Evolutionary conservation across 2,329 filamentous ascomycete species (phyloP), one percentile per base, ranked within the genome.

Genomic region (Penicillium sp.): DNA sequence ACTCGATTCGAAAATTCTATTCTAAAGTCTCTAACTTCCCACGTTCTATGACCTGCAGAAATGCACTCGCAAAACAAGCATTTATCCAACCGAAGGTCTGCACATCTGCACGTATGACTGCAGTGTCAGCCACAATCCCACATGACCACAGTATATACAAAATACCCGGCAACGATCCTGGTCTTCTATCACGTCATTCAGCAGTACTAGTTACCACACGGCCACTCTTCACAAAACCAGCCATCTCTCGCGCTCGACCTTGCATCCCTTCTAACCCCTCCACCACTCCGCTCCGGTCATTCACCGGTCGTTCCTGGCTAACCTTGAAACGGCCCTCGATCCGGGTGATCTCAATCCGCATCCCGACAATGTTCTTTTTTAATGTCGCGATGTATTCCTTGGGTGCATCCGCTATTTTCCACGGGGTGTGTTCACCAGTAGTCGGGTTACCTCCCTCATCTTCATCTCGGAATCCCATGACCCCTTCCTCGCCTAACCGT

Each of bases 251-350:
- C 29, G 58, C 63, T n/a, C 14, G 31, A 26, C 37, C 44, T 6
- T 48, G 54, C 43, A 59, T 53, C 19, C 27, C 35, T 42, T 59
- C 52, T 25, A 66, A 47, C 7, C 63, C 63, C 27, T 61, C 47
- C 42, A 64, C 55, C 35, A 67, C 64, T 26, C 64, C 64, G 2
- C 25, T 47, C 9, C 64, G 62, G 59, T 66, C 62, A 13, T 25
- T 33, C 8, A 44, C 50, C 11, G 48, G 52, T 13, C 54, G 50
- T 50, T 67, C 64, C 55, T 67, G 64, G 51, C 63, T 63, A 44
- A 65, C 57, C 48, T 67, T 66, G 50, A 66, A 66, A 19, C 58
- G 48, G 9, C 64, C 62, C 44, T 66, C 55, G 19, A 66, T 59
- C 6, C 59, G 53, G 14, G 56, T 62, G 44, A 67, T 64, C 31